Evolutionary conservation across 345 rosid genomes (phyloP).

Genomic region (Dipteronia sinensis): DNA sequence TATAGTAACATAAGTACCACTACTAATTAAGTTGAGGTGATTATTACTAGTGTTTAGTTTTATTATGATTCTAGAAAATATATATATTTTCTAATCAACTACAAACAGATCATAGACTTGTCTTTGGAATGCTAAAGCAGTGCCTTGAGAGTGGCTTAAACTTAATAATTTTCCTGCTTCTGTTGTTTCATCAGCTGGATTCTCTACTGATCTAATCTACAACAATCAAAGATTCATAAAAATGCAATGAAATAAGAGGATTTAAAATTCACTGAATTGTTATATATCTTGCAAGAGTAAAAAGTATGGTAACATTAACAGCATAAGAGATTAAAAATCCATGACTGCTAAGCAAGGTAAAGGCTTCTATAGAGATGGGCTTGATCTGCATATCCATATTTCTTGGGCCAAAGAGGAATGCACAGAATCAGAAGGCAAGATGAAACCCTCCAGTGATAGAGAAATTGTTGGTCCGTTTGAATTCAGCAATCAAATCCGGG

Average conservation of each 20-base stretch:
- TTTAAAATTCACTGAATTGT: background rate
- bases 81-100: too few species aligned
- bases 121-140: too few species aligned
- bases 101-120: too few species aligned
- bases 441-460: slow-evolving; percentile 12
- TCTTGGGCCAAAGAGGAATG: background rate
- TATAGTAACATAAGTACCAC: background rate
- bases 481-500: slow-evolving; percentile 42
- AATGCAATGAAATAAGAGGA: too few species aligned
- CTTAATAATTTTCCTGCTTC: too few species aligned
- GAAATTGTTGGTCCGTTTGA: slow-evolving; percentile 18
- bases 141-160: too few species aligned
- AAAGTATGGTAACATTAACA: too few species aligned
- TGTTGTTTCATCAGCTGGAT: too few species aligned
- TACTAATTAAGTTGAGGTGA: background rate
- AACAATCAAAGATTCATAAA: too few species aligned
- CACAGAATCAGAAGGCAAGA: background rate
- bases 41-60: background rate
- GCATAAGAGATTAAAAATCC: background rate
- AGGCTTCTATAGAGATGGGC: background rate
- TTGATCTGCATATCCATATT: background rate
- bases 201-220: too few species aligned
- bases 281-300: too few species aligned
- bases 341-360: background rate
- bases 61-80: background rate